These are phyloP conservation scores for Xylaria bambusicola DNA, from an alignment of 495 filamentous ascomycete species.

Conservation along the genomic window DNA sequence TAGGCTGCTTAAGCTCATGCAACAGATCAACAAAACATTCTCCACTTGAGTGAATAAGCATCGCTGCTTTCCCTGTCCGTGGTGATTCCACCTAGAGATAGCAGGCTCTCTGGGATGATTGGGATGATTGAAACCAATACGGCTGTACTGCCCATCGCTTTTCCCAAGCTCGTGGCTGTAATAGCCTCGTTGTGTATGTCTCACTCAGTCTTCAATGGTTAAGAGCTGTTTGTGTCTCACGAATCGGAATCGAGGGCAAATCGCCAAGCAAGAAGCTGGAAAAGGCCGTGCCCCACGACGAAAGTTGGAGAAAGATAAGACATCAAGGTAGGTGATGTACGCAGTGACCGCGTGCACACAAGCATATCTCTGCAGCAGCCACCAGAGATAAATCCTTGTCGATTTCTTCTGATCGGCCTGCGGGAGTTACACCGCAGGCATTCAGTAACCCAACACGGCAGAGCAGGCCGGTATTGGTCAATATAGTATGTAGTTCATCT, in stretches of 20 bases:
- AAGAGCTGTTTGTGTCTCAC: background rate
- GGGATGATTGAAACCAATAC: too few relatives aligned
- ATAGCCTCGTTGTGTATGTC: too few relatives aligned
- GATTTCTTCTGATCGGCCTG: background rate
- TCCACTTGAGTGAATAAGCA: too few relatives aligned
- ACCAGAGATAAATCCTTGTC: constrained; percentile 14
- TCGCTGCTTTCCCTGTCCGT: too few relatives aligned
- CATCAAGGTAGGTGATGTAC: background rate
- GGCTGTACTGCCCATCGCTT: too few relatives aligned
- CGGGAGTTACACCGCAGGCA: constrained; percentile 4
- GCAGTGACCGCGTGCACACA: background rate
- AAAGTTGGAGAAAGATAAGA: constrained; percentile 19
- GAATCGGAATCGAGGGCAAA: background rate
- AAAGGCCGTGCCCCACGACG: background rate
- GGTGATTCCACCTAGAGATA: too few relatives aligned
- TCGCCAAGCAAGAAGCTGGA: background rate
- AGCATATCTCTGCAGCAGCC: background rate
- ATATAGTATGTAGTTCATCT: too few relatives aligned
- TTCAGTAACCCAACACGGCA: background rate
- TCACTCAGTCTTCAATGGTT: background rate
- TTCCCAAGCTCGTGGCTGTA: too few relatives aligned
- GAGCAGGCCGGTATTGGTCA: constrained; percentile 1
- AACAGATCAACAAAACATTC: background rate
- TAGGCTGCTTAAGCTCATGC: background rate
- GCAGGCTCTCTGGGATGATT: too few relatives aligned